These are phyloP conservation scores for Tolypocladium sp. DNA, from an alignment of 2,329 filamentous ascomycete genomes.

Conservation along the genomic window DNA sequence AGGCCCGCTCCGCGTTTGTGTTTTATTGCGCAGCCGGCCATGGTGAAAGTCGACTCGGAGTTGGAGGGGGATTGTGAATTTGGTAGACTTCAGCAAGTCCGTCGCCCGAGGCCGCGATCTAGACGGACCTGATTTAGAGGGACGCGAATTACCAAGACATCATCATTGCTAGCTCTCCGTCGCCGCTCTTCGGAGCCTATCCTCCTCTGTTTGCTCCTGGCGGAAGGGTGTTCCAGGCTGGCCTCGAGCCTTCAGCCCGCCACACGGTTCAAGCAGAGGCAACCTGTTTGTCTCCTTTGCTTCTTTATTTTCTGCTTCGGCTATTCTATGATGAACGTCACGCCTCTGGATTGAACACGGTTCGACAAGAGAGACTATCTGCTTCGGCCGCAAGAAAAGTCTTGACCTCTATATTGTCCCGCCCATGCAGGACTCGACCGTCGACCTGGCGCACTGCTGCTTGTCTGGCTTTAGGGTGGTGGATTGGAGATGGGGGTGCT, in stretches of 20 bases:
- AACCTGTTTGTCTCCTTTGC: conserved; percentile 1
- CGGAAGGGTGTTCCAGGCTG: not conserved
- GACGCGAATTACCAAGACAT: not conserved
- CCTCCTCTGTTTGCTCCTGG: not conserved
- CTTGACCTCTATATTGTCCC: not conserved
- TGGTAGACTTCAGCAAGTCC: conserved; percentile 2
- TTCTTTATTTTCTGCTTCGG: not conserved
- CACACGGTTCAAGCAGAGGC: conserved; percentile 1
- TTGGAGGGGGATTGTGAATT: not conserved
- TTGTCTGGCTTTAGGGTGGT: not conserved
- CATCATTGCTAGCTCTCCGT: not conserved
- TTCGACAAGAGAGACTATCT: not conserved
- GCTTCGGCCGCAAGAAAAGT: not conserved
- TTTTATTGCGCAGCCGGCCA: not conserved
- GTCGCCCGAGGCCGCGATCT: not conserved
- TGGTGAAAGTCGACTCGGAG: not conserved
- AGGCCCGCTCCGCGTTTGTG: not conserved
- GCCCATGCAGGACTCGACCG: not conserved
- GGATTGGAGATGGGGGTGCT: not conserved
- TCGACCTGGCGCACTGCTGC: not conserved
- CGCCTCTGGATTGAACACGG: conserved; percentile 5
- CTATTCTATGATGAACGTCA: conserved; percentile 7
- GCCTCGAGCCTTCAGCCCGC: conserved; percentile 1
- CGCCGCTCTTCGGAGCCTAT: not conserved
- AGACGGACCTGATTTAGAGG: not conserved